A percentile compares a stretch with the other conserved stretches of the same genome.
Evolutionary conservation across 192 early-diverging fungal species (phyloP).

Genomic region (Backusella parvicylindrica): DNA sequence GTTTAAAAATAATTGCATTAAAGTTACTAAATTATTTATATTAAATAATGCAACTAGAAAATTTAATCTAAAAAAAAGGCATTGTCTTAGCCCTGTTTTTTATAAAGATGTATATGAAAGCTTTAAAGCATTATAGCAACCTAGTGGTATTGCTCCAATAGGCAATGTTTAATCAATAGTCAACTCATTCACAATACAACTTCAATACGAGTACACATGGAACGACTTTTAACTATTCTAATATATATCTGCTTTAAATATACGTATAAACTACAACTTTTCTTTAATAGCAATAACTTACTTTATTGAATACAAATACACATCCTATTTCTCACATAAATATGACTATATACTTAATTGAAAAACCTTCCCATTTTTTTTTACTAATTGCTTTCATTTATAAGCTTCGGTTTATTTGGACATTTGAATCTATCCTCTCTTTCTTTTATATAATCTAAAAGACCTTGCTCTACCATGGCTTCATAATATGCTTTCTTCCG

Average conservation of each 20-base stretch:
- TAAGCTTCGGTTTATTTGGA: not conserved
- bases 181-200: not conserved
- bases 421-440: not conserved
- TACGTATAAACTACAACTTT: not conserved
- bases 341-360: not conserved
- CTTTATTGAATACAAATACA: not conserved
- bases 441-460: conserved; percentile 6
- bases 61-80: too few relatives aligned
- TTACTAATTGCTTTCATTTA: not conserved
- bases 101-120: not conserved
- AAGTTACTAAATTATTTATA: not conserved
- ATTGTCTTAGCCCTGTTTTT: not conserved
- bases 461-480: conserved; percentile 3
- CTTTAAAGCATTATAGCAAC: not conserved
- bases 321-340: not conserved
- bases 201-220: not conserved
- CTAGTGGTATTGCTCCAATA: not conserved
- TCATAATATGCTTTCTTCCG: conserved; percentile 4
- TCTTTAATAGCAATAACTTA: not conserved
- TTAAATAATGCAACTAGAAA: too few relatives aligned
- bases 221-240: not conserved
- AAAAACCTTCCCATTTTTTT: too few relatives aligned
- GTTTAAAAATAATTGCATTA: too few relatives aligned
- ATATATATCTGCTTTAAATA: not conserved
- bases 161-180: not conserved